Evolutionary conservation across 2,329 filamentous ascomycete genomes (phyloP), one percentile per base, ranked within the genome.

Genomic region (Penicillium italicum): DNA sequence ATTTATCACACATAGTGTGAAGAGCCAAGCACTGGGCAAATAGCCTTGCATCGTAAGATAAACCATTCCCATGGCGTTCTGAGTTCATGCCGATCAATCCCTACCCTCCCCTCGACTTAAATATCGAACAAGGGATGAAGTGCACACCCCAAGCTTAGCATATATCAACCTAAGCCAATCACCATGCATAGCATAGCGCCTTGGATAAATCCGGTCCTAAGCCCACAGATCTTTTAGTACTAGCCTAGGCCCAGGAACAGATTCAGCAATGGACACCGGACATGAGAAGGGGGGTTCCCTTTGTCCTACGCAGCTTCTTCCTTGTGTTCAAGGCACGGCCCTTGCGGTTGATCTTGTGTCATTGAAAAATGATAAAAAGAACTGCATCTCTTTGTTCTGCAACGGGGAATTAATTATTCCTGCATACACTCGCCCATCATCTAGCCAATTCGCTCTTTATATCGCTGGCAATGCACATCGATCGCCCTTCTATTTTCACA

Each of bases 1-100:
- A 53, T 26, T 28, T 22, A 16, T 20, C 26, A 31, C 24, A 22
- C 22, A n/a, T 30, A 26, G 26, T n/a, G 31, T 44, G n/a, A 44
- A 33, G n/a, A 44, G 18, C 24, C 43, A 20, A 60, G 26, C 41
- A 43, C 41, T 61, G 52, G 41, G 41, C 33, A 45, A 50, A 52
- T 49, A 36, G 43, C 63, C 63, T 66, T 66, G 62, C 63, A 60
- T 66, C 18, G 31, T 18, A 22, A 10, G 14, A 56, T 53, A 41
- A 51, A 59, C 57, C 63, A 65, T 62, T 53, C 42, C 10, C 31
- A 37, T 62, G 62, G 57, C 56, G 55, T 49, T 49, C 26, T 46
- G 53, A 49, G 58, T 57, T 51, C 40, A 49, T 24, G 11, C 14
- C 50, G 48, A 59, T 61, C 53, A 53, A 60, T 61, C 62, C 42